These are phyloP conservation scores for Suzukiozyma palmioleophila DNA, from an alignment of 1,139 yeast genomes.

Conservation along the genomic window DNA sequence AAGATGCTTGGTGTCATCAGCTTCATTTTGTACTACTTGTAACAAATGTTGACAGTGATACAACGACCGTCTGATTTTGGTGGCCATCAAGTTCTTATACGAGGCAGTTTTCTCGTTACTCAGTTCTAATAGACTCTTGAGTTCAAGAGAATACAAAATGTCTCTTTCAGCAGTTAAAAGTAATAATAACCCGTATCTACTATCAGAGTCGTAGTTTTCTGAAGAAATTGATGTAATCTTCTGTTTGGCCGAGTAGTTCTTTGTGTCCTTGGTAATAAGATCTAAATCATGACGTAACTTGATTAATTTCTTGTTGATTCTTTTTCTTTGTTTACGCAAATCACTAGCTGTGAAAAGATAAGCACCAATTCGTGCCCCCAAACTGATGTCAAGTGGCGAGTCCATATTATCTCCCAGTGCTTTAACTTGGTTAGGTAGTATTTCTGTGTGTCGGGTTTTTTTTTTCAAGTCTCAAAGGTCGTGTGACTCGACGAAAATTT, in stretches of 20 bases:
- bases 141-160: slow-evolving; percentile 63
- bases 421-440: background rate
- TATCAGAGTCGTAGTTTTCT: slow-evolving; percentile 46
- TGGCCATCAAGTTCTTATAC: slow-evolving; percentile 50
- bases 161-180: slow-evolving; percentile 65
- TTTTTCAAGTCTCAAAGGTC: slow-evolving; percentile 1
- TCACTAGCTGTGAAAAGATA: slow-evolving; percentile 50
- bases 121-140: slow-evolving; percentile 53
- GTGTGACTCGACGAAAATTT: background rate
- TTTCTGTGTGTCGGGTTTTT: background rate
- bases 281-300: slow-evolving; percentile 54
- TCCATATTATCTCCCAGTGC: slow-evolving; percentile 17
- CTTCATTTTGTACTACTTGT: slow-evolving; percentile 32
- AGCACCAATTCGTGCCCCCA: slow-evolving; percentile 46
- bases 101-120: slow-evolving; percentile 40
- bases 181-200: slow-evolving; percentile 43
- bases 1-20: slow-evolving; percentile 29
- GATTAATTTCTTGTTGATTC: slow-evolving; percentile 44
- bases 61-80: slow-evolving; percentile 67
- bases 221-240: slow-evolving; percentile 37
- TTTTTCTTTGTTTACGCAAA: slow-evolving; percentile 45
- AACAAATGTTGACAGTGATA: slow-evolving; percentile 42
- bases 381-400: slow-evolving; percentile 40
- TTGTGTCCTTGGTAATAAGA: slow-evolving; percentile 56
- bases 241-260: slow-evolving; percentile 45